A percentile compares a stretch with the other conserved stretches of the same genome.
Evolutionary conservation across 2,329 filamentous ascomycete species (phyloP).

Genomic region (Davidsoniella eucalypti): DNA sequence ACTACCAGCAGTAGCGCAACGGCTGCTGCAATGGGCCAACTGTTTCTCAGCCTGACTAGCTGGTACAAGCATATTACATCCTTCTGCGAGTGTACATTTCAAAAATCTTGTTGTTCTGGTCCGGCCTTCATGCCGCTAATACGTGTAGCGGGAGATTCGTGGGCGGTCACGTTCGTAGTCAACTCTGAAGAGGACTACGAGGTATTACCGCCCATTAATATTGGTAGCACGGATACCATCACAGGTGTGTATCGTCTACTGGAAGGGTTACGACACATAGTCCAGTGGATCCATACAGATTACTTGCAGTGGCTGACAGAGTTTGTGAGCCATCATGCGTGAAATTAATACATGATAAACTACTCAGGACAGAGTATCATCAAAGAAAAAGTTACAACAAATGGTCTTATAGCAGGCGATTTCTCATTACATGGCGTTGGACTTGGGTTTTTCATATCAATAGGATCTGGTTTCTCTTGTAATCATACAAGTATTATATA

Average conservation of each 20-base stretch:
- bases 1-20: background rate
- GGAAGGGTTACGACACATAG: slow-evolving; percentile 4
- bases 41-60: slow-evolving; percentile 2
- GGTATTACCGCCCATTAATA: slow-evolving; percentile 8
- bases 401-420: background rate
- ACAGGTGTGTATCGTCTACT: slow-evolving; percentile 10
- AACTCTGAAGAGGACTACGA: slow-evolving; percentile 10
- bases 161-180: slow-evolving; percentile 9
- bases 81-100: slow-evolving; percentile 9
- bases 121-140: slow-evolving; percentile 10
- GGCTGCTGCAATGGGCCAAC: slow-evolving; percentile 2
- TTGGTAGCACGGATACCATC: slow-evolving; percentile 10
- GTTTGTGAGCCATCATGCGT: slow-evolving; percentile 9
- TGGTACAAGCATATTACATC: slow-evolving; percentile 7
- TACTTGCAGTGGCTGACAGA: slow-evolving; percentile 11
- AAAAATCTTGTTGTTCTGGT: slow-evolving; percentile 4
- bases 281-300: slow-evolving; percentile 6
- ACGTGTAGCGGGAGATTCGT: slow-evolving; percentile 7
- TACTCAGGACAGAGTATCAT: too few relatives aligned
- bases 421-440: background rate
- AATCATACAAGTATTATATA: too few relatives aligned
- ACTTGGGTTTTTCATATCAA: too few relatives aligned
- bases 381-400: slow-evolving; percentile 2
- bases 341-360: background rate
- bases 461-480: too few relatives aligned